Base-by-base conservation (phyloP, 139 green algal genomes). In the Chlamydomonas urium region DNA sequence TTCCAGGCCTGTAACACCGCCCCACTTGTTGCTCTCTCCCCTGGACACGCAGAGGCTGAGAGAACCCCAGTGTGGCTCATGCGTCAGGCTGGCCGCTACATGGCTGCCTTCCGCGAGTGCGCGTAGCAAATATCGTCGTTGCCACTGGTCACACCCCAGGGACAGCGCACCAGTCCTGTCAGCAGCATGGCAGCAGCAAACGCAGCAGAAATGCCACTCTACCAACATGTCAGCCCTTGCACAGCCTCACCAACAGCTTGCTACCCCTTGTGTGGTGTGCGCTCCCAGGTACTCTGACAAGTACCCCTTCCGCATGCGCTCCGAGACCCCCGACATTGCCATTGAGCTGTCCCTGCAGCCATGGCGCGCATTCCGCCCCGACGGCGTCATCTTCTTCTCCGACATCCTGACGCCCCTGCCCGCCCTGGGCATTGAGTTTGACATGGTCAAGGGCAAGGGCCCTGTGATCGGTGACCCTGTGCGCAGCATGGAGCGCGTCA, bases 371-470 rank as follows among this genome's bases (percentile, higher is more conserved):
- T 99, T 98, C 81, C 78, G 89, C 32, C 81, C 95, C 0, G 95
- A 99, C 67, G 95, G 91, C 48, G 94, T 99, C 61, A 98, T 99
- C 83, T 96, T 99, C 84, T 99, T 99, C 87, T 94, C 83, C 45
- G 95, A 99, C 82, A 99, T 99, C 70, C 86, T 99, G 26, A 99
- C 95, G 2, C 94, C 95, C 0, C 86, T 99, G 66, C 95, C 95
- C 17, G 90, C 93, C 1, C 65, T 99, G 48, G 95, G 95, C 69
- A 91, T 99, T 26, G 94, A 99, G 72, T 99, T 99, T 81, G 95
- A 99, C 73, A 90, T 99, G 6, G 79, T 98, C 66, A 97, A 96
- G 78, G 91, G 91, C 72, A 98, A 94, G 79, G 79, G 75, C 2
- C 79, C 79, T 19, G 29, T 73, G 38, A 82, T 82, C 69, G 38